Evolutionary conservation across 2,329 filamentous ascomycete species (phyloP), one percentile per base, ranked within the genome.

Genomic region (Amesomyces nigricolor): DNA sequence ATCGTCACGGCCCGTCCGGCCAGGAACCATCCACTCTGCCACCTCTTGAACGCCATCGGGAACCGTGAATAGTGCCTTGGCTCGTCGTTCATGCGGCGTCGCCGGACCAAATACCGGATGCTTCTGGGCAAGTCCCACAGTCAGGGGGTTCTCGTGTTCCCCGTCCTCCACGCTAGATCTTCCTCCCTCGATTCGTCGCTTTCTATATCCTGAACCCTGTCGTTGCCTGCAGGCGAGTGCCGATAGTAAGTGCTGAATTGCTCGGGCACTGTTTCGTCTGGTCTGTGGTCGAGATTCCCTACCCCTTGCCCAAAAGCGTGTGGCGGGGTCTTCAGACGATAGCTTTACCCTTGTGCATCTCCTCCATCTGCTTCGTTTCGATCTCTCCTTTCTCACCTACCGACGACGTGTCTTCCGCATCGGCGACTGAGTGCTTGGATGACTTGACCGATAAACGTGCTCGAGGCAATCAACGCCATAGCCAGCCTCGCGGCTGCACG

Each of bases 211-310:
- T 52, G 58, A 44, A 61, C 59, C 53, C 54, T 66, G 66, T 70
- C 69, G 68, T 66, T 67, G 61, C 68, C 67, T 66, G 65, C 64
- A 61, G 59, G 46, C 63, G 62, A 63, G 63, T 56, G 56, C 45
- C 49, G 45, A 61, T 63, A 62, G 55, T 58, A 67, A 67, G 68
- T 69, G 66, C 66, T 68, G 68, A 68, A 66, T 70, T 49, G 60
- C 54, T 64, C 71, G 69, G 70, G 70, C 68, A 65, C 68, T 73
- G 71, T 74, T 75, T 76, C 73, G 72, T 72, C 71, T 69, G 70
- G 70, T 71, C 67, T 68, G 66, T 61, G 65, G 65, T 67, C 47
- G 59, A 59, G 54, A 61, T 63, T 61, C 63, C 61, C 44, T 56
- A 47, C 58, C 57, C 61, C 61, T 52, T 57, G 58, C 58, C 43